phyloP scores from a whole-genome alignment of 495 filamentous ascomycete genomes.

The Evernia prunastri region DNA sequence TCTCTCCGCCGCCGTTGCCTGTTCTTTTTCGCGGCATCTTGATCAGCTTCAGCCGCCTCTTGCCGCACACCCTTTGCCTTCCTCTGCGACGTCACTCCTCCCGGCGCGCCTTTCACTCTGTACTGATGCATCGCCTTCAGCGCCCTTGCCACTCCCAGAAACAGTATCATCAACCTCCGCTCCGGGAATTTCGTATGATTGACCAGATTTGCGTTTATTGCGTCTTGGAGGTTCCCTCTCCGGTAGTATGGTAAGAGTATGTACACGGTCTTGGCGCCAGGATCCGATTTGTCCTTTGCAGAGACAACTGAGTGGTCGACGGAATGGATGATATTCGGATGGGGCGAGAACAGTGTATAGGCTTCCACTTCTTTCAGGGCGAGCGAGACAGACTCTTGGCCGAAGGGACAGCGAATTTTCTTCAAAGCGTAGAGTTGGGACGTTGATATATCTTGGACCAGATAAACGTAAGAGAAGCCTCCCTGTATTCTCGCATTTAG shows the following conservation, averaged over 20 bases:
- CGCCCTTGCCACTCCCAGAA: constrained; percentile 84
- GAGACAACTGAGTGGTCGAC: constrained; percentile 73
- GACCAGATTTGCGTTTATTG: constrained; percentile 97
- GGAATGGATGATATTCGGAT: constrained; percentile 81
- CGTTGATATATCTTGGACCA: constrained; percentile 81
- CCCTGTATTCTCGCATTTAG: constrained; percentile 46
- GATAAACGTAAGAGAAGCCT: constrained; percentile 97
- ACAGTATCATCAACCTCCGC: constrained; percentile 77
- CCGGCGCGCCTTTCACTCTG: constrained; percentile 49
- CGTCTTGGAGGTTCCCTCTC: constrained; percentile 90
- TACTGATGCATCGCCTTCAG: constrained; percentile 89
- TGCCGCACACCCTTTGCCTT: constrained; percentile 53
- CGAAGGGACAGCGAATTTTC: constrained; percentile 97
- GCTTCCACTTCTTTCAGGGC: constrained; percentile 96
- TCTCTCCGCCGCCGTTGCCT: constrained; percentile 42
- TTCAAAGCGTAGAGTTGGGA: constrained; percentile 88
- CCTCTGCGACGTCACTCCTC: constrained; percentile 46
- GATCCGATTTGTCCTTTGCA: constrained; percentile 51
- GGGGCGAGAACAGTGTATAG: constrained; percentile 78
- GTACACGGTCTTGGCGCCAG: constrained; percentile 84
- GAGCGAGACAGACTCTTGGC: constrained; percentile 87
- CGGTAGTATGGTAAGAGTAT: constrained; percentile 93
- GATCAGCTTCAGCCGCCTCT: constrained; percentile 55
- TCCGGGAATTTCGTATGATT: constrained; percentile 94
- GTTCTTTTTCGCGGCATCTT: constrained; percentile 47